These are phyloP conservation scores for Naumovozyma baii DNA, from an alignment of 805 yeast species.

Conservation along the genomic window DNA sequence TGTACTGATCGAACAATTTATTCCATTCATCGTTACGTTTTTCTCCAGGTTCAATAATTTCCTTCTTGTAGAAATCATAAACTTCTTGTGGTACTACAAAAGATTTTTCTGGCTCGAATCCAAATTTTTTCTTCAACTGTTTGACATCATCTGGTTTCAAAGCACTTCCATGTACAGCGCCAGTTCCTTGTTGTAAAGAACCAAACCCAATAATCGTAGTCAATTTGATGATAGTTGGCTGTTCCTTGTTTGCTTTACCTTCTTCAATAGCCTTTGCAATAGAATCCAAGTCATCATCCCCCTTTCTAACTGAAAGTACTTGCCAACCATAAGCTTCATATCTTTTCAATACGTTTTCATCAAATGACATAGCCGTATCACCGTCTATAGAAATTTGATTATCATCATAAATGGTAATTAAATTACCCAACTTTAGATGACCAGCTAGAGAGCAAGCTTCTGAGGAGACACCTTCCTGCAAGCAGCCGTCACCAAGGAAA, in stretches of 20 bases:
- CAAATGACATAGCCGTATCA: constrained; percentile 77
- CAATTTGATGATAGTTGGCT: constrained; percentile 85
- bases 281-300: constrained; percentile 67
- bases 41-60: constrained; percentile 51
- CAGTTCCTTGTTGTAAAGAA: constrained; percentile 75
- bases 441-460: constrained; percentile 96
- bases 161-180: constrained; percentile 93
- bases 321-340: constrained; percentile 95
- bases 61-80: constrained; percentile 50
- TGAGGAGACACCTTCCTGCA: constrained; percentile 95
- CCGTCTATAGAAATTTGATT: constrained; percentile 97
- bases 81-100: constrained; percentile 82
- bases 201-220: constrained; percentile 93
- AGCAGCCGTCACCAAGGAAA: constrained; percentile 94
- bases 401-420: constrained; percentile 93
- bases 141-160: constrained; percentile 85
- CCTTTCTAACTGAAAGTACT: constrained; percentile 64
- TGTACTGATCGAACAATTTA: constrained; percentile 48
- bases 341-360: constrained; percentile 82
- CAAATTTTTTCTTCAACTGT: constrained; percentile 74
- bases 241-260: constrained; percentile 65
- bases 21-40: constrained; percentile 72
- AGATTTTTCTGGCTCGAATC: constrained; percentile 77
- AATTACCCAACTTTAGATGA: constrained; percentile 84
- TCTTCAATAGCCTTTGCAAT: constrained; percentile 65